Conservation (phyloP, 2,329 filamentous ascomycete species). For the Coleophoma crateriformis region DNA sequence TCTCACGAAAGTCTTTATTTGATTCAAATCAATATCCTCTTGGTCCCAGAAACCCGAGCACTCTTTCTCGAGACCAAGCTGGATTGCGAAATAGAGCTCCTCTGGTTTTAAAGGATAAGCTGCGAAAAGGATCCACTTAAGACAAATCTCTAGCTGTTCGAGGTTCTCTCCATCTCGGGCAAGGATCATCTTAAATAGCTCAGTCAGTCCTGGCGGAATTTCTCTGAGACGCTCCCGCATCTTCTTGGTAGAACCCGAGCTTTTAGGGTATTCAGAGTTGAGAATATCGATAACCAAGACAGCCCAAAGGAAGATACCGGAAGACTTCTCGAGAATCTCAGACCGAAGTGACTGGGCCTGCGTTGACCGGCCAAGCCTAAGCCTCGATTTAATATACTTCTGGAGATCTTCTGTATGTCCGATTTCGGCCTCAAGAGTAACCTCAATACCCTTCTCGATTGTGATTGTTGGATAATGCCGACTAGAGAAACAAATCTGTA, state of each 20-base stretch:
- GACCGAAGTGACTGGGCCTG: conserved; percentile 9
- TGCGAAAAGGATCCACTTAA: conserved; percentile 50
- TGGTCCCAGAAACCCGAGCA: conserved; percentile 12
- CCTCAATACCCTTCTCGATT: conserved; percentile 9
- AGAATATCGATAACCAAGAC: conserved; percentile 30
- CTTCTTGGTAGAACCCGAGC: conserved; percentile 12
- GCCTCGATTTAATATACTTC: conserved; percentile 13
- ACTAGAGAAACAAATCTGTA: conserved; percentile 20
- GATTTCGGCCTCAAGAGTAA: conserved; percentile 15
- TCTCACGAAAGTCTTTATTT: conserved; percentile 29
- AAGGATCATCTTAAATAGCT: conserved; percentile 2
- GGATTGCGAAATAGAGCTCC: conserved; percentile 17
- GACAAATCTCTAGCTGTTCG: conserved; percentile 35
- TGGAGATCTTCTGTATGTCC: conserved; percentile 18
- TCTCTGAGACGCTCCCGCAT: conserved; percentile 43
- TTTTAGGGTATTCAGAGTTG: conserved; percentile 32
- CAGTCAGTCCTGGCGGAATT: conserved; percentile 23
- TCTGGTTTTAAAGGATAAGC: conserved; percentile 12
- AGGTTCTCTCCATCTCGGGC: conserved; percentile 36
- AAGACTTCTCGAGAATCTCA: conserved; percentile 16
- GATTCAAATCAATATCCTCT: conserved; percentile 19
- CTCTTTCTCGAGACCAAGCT: conserved; percentile 8
- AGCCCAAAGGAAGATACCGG: conserved; percentile 16
- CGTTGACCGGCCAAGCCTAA: conserved; percentile 8
- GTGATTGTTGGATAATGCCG: conserved; percentile 23